Base-by-base conservation (phyloP, 1,139 yeast genomes). In the Pneumocystis canis region DNA sequence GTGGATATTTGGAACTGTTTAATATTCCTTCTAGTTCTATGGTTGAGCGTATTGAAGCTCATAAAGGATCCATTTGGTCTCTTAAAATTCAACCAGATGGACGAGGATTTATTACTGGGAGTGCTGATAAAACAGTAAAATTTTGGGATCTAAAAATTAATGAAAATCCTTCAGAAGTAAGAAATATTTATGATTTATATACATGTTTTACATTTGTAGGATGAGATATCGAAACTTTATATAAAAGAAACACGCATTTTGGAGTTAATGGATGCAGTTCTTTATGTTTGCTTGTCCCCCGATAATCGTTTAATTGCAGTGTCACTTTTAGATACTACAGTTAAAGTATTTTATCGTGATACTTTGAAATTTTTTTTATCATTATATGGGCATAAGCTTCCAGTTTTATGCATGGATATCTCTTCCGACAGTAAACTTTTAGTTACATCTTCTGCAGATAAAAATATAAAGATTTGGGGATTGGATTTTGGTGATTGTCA, bases 401-500 rank as follows among this genome's bases (percentile, higher is more conserved):
- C 99, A 0, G 96, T 89, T 1, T 67, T 73, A 31, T 84, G 95
- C 2, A 83, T 94, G 69, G 98, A 92, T 73, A 89, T 92, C 57
- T 87, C 97, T 0, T 78, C 75, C 68, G 99, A 92, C 73, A 84
- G 92, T 56, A 92, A 92, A 73, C 74, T 92, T 69, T 80, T 92
- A 63, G 84, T 90, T 63, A 88, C 97, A 0, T 87, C 96, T 5
- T 89, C 97, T 0, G 98, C 98, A 0, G 99, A 92, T 75, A 92
- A 92, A 74, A 92, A 92, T 74, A 88, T 92, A 71, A 89, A 94
- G 74, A 86, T 92, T 65, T 92, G 99, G 99, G 99, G 99, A 61
- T 77, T 94, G 66, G 98, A 92, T 73, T 92, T 92, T 73, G 99
- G 99, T 74, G 99, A 92, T 74, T 92, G 98, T 77, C 98, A 92